Percentiles rank a stretch among this genome's conserved stretches.
Evolutionary conservation across 2,329 filamentous ascomycete species (phyloP).

Genomic region (Arachnomyces sp.): DNA sequence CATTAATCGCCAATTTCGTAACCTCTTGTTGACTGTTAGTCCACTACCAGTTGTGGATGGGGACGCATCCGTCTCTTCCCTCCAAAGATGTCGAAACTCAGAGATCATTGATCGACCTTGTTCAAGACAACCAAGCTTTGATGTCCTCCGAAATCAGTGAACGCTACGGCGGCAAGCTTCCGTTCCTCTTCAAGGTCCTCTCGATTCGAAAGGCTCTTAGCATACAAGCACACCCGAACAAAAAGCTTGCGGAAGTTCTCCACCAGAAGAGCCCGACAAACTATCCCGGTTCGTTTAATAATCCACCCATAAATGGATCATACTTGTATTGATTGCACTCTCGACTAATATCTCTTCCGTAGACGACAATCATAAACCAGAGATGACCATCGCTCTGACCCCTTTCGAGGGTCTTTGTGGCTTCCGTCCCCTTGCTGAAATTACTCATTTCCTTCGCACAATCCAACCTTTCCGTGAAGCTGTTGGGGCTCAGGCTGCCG

Average conservation of each 20-base stretch:
- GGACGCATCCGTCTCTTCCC: slow-evolving; percentile 90
- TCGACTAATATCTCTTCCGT: slow-evolving; percentile 4
- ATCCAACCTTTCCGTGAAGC: slow-evolving; percentile 58
- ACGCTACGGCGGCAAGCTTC: slow-evolving; percentile 73
- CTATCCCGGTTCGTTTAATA: slow-evolving; percentile 57
- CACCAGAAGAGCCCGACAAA: slow-evolving; percentile 83
- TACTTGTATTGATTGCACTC: neutral
- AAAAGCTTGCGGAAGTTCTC: slow-evolving; percentile 82
- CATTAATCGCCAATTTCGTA: neutral
- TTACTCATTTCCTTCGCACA: slow-evolving; percentile 70
- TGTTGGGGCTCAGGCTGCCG: slow-evolving; percentile 47
- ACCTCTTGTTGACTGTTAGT: slow-evolving; percentile 9
- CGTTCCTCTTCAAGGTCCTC: slow-evolving; percentile 96
- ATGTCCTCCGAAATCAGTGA: slow-evolving; percentile 65
- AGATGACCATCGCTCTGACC: slow-evolving; percentile 98
- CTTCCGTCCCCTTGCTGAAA: slow-evolving; percentile 81
- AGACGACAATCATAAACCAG: slow-evolving; percentile 98
- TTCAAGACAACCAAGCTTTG: slow-evolving; percentile 77
- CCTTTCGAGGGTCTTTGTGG: slow-evolving; percentile 94
- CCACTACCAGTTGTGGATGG: slow-evolving; percentile 84
- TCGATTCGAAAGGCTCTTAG: slow-evolving; percentile 93
- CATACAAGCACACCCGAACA: slow-evolving; percentile 95
- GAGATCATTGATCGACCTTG: slow-evolving; percentile 76
- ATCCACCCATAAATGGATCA: neutral
- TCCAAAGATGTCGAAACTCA: slow-evolving; percentile 82